Evolutionary conservation across 2,329 filamentous ascomycete species (phyloP).

Genomic region (Fusarium dimerum): DNA sequence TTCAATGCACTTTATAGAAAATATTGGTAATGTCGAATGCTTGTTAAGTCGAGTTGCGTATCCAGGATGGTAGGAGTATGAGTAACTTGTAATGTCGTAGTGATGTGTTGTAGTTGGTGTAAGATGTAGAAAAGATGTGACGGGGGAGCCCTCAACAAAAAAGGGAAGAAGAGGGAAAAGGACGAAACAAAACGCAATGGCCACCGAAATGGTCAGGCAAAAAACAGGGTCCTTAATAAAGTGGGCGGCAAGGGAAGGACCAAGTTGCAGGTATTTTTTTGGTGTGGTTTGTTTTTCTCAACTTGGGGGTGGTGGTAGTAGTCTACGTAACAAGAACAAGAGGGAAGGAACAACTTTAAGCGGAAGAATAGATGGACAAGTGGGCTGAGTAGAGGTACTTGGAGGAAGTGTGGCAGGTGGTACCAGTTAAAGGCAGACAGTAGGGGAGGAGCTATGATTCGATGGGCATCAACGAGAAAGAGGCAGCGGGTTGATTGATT

Average conservation of each 20-base stretch:
- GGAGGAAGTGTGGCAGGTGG: slow-evolving; percentile 3
- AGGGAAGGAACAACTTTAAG: slow-evolving; percentile 4
- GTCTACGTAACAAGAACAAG: neutral
- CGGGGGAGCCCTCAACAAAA: neutral
- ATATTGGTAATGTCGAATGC: neutral
- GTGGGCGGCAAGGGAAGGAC: slow-evolving; percentile 13
- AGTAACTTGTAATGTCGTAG: neutral
- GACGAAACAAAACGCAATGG: slow-evolving; percentile 15
- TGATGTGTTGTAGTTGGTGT: neutral
- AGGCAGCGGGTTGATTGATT: neutral
- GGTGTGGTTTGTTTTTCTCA: neutral
- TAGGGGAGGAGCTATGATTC: slow-evolving; percentile 7
- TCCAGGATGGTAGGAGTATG: neutral
- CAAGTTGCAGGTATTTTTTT: neutral
- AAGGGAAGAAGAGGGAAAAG: slow-evolving; percentile 13
- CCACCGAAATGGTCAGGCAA: slow-evolving; percentile 14
- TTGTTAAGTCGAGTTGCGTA: neutral
- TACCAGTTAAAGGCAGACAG: slow-evolving; percentile 5
- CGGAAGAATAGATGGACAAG: slow-evolving; percentile 6
- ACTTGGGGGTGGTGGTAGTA: neutral
- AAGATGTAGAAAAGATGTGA: neutral
- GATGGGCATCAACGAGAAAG: slow-evolving; percentile 23
- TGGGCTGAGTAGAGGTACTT: slow-evolving; percentile 9
- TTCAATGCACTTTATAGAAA: neutral
- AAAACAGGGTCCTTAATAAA: slow-evolving; percentile 24